Evolutionary conservation across 2,329 filamentous ascomycete species (phyloP).

Genomic region (Claviceps fusiformis): DNA sequence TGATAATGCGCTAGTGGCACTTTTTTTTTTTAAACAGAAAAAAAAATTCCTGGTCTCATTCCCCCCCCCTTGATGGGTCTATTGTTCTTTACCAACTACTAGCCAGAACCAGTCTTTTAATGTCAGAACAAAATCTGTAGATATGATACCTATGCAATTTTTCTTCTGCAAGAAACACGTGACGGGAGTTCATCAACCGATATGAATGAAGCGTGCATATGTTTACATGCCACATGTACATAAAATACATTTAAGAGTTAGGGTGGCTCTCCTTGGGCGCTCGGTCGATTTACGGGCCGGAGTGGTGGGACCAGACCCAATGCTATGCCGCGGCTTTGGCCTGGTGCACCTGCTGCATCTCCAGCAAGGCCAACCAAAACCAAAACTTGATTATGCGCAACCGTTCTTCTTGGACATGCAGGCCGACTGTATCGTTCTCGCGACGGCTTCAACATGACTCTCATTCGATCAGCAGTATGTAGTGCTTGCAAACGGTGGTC

Average conservation of each 20-base stretch:
- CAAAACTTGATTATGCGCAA: too few relatives aligned
- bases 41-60: conserved; percentile 13
- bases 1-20: conserved; percentile 6
- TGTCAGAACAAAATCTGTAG: conserved; percentile 20
- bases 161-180: neutral
- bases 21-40: neutral
- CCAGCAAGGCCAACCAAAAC: neutral
- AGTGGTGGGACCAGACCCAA: conserved; percentile 12
- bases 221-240: too few relatives aligned
- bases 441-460: conserved; percentile 16
- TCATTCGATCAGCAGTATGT: conserved; percentile 24
- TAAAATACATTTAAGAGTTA: neutral
- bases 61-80: conserved; percentile 17
- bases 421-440: neutral
- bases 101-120: conserved; percentile 23
- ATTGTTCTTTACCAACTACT: conserved; percentile 25
- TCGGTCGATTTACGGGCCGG: conserved; percentile 9
- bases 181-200: neutral
- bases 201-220: too few relatives aligned
- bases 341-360: neutral
- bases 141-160: conserved; percentile 7
- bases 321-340: conserved; percentile 13
- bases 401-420: neutral
- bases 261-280: neutral
- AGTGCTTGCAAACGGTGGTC: conserved; percentile 23